Percentiles rank a stretch among this genome's conserved stretches.
These are phyloP conservation scores for Saturnispora quitensis DNA, from an alignment of 805 yeast genomes.

Conservation along the genomic window DNA sequence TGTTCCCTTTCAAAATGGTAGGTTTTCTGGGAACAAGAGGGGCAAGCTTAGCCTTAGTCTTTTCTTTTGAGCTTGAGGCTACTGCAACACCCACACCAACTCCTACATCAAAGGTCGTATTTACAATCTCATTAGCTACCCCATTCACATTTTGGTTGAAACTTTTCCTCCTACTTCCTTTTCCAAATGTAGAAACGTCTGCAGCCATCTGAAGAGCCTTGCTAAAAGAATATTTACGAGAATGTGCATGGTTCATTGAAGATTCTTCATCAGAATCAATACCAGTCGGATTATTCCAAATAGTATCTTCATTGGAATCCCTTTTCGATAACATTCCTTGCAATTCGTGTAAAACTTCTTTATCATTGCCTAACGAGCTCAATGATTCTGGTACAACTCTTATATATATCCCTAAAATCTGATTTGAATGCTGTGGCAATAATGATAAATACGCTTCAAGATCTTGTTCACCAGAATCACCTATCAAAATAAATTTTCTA, in stretches of 20 bases:
- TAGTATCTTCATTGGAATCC: background rate
- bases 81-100: conserved; percentile 3
- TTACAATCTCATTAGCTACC: background rate
- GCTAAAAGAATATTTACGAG: background rate
- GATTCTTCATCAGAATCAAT: conserved; percentile 10
- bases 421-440: conserved; percentile 51
- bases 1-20: conserved; percentile 16
- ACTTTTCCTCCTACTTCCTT: background rate
- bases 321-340: conserved; percentile 14
- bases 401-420: conserved; percentile 67
- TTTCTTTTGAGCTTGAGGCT: conserved; percentile 1
- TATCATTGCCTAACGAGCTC: conserved; percentile 41
- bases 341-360: conserved; percentile 17
- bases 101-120: background rate
- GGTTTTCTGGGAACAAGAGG: conserved; percentile 47
- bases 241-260: background rate
- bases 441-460: conserved; percentile 80
- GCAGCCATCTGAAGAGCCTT: background rate
- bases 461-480: conserved; percentile 95
- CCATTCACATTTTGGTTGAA: background rate
- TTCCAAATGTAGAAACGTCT: background rate
- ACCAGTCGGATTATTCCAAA: conserved; percentile 10
- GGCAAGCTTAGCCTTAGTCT: conserved; percentile 12
- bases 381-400: conserved; percentile 66
- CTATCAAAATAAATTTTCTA: conserved; percentile 73